A percentile compares a stretch with the other conserved stretches of the same genome.
phyloP scores from a whole-genome alignment of 2,329 filamentous ascomycete species.

The Aspergillus flavus region DNA sequence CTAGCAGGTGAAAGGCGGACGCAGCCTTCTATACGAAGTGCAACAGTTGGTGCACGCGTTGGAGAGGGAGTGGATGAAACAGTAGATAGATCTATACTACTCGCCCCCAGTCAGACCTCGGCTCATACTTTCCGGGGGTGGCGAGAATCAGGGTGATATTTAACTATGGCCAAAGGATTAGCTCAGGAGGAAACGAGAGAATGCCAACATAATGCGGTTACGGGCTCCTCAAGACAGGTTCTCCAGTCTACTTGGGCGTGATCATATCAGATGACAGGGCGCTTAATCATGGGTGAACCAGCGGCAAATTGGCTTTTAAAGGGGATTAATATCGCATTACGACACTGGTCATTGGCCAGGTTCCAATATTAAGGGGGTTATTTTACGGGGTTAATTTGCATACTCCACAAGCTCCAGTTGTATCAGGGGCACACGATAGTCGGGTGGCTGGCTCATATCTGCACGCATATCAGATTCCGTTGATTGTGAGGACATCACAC shows the following conservation, averaged over 20 bases:
- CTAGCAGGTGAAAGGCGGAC: not conserved
- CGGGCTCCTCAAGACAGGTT: not conserved
- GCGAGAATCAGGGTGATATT: not conserved
- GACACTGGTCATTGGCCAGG: not conserved
- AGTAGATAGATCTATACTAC: not conserved
- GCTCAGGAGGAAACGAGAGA: not conserved
- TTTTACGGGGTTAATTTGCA: not conserved
- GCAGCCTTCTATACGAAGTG: not conserved
- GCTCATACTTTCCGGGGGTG: not conserved
- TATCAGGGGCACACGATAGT: not conserved
- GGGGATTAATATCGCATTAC: not conserved
- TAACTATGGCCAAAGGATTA: not conserved
- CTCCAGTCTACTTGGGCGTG: constrained; percentile 14
- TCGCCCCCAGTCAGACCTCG: not conserved
- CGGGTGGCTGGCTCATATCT: not conserved
- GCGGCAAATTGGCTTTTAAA: not conserved
- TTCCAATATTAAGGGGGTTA: not conserved
- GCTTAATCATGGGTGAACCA: not conserved
- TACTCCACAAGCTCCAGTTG: constrained; percentile 1
- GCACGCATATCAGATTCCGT: not conserved
- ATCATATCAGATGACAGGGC: constrained; percentile 27
- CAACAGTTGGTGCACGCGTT: not conserved
- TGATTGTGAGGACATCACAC: not conserved
- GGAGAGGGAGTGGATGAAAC: not conserved
- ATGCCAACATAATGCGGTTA: not conserved